Evolutionary conservation across 2,329 filamentous ascomycete genomes (phyloP).

Genomic region (Graphilbum fragrans): DNA sequence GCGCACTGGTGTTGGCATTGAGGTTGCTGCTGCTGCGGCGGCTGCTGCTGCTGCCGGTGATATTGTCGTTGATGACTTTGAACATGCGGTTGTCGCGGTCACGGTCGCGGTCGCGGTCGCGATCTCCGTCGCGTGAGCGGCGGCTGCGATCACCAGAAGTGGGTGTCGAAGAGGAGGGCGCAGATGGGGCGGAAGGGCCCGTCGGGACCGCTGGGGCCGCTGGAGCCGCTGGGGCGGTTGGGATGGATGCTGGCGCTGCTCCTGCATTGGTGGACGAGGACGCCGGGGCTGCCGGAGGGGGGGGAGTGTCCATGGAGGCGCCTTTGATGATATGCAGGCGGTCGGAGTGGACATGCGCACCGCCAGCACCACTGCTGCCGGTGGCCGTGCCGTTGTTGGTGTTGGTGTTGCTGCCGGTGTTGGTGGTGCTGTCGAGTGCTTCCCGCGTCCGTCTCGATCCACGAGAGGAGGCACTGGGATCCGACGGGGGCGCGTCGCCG

Average conservation of each 20-base stretch:
- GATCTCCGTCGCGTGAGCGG: background rate
- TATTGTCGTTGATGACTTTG: constrained; percentile 38
- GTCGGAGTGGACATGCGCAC: too few species aligned
- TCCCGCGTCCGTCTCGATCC: background rate
- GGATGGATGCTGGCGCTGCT: too few species aligned
- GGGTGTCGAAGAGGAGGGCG: too few species aligned
- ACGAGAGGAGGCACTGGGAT: background rate
- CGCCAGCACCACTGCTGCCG: too few species aligned
- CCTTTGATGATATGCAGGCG: too few species aligned
- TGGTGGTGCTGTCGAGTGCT: background rate
- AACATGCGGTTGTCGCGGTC: constrained; percentile 38
- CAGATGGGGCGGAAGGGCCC: too few species aligned
- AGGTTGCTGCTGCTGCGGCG: constrained; percentile 20
- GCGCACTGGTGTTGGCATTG: constrained; percentile 14
- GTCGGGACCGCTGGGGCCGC: background rate
- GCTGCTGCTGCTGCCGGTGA: constrained; percentile 22
- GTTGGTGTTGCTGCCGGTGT: background rate
- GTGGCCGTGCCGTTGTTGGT: background rate
- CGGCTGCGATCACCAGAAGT: too few species aligned
- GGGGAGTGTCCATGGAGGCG: too few species aligned
- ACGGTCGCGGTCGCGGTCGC: background rate
- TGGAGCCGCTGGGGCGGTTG: too few species aligned
- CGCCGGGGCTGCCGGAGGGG: too few species aligned
- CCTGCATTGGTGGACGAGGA: too few species aligned
- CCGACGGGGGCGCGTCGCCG: too few species aligned